These are phyloP conservation scores for Penicillium verrucosum DNA, from an alignment of 2,329 filamentous ascomycete species.

Conservation along the genomic window DNA sequence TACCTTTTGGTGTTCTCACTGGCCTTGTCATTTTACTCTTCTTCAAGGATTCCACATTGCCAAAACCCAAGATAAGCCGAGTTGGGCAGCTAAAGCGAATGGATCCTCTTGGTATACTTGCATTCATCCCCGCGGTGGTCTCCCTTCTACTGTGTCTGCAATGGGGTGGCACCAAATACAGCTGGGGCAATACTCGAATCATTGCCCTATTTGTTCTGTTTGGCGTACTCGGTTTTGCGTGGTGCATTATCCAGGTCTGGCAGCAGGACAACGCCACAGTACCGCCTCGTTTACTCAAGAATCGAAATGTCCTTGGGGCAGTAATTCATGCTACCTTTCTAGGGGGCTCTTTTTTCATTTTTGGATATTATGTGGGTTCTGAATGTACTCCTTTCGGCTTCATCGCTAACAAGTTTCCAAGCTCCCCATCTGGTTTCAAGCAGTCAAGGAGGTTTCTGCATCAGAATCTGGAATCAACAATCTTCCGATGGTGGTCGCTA, in stretches of 20 bases:
- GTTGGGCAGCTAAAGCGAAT: conserved; percentile 31
- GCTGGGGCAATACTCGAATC: conserved; percentile 46
- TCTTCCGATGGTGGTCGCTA: conserved; percentile 35
- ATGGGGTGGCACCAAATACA: conserved; percentile 45
- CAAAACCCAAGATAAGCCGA: conserved; percentile 20
- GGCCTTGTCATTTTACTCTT: conserved; percentile 34
- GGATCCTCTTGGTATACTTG: conserved; percentile 43
- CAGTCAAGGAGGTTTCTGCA: conserved; percentile 34
- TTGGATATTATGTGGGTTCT: conserved; percentile 44
- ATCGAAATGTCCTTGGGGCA: conserved; percentile 44
- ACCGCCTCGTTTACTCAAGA: conserved; percentile 44
- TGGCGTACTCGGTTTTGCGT: conserved; percentile 46
- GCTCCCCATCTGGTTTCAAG: conserved; percentile 47
- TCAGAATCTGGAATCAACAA: conserved; percentile 38
- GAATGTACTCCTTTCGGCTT: too few species aligned
- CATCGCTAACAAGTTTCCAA: conserved; percentile 1
- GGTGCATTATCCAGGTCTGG: conserved; percentile 39
- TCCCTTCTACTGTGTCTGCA: conserved; percentile 50
- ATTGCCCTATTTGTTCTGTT: conserved; percentile 51
- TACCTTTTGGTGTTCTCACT: conserved; percentile 34
- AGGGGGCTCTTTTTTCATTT: conserved; percentile 44
- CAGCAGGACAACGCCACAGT: conserved; percentile 45
- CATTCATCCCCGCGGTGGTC: conserved; percentile 46
- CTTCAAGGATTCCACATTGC: conserved; percentile 25
- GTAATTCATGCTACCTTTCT: conserved; percentile 44